phyloP scores from a whole-genome alignment of 2,329 filamentous ascomycete species.

The Penicillium sclerotigenum region DNA sequence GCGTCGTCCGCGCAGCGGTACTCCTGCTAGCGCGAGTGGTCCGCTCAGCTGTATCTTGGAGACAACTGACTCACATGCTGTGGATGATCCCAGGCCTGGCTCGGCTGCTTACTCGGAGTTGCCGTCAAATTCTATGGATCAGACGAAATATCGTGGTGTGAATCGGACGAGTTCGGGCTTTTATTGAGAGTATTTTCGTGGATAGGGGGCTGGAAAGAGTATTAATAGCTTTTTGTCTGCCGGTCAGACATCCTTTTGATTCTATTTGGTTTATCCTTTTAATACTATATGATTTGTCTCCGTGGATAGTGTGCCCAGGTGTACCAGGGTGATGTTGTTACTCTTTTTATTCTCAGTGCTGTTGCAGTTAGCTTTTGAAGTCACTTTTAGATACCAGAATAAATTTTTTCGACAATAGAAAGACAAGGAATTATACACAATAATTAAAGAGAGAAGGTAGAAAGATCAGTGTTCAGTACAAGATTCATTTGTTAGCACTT shows the following conservation, averaged over 20 bases:
- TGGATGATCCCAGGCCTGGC: conserved; percentile 22
- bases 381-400: neutral
- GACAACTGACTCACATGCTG: conserved; percentile 14
- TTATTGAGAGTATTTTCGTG: conserved; percentile 4
- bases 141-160: conserved; percentile 30
- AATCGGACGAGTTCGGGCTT: conserved; percentile 31
- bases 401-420: neutral
- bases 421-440: neutral
- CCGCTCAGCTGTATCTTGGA: conserved; percentile 35
- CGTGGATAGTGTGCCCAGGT: conserved; percentile 1
- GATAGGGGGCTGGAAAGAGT: neutral
- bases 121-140: conserved; percentile 17
- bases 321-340: neutral
- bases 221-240: neutral
- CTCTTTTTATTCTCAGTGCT: neutral
- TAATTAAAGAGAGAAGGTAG: neutral
- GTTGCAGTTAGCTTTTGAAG: neutral
- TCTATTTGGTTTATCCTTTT: neutral
- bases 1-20: conserved; percentile 35
- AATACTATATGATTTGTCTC: neutral
- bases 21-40: conserved; percentile 24
- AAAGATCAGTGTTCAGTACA: neutral
- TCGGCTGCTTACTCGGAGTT: conserved; percentile 4
- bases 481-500: neutral
- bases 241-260: neutral